phyloP scores from a whole-genome alignment of 1,139 yeast species.

The Arxiozyma heterogenica region DNA sequence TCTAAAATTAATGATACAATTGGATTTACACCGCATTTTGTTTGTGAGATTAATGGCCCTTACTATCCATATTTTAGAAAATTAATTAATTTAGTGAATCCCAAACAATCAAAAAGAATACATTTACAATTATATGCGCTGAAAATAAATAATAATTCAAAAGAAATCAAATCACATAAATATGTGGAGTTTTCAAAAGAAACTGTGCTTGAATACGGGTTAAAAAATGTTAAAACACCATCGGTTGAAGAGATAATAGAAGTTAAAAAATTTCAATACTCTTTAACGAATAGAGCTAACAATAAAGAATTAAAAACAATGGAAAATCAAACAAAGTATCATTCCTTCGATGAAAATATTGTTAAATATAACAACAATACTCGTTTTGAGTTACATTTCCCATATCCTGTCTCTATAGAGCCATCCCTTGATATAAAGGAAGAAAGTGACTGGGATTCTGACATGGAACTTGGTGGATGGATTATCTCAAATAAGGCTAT shows the following conservation, averaged over 20 bases:
- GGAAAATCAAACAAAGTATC: background rate
- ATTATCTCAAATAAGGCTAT: background rate
- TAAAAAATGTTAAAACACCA: background rate
- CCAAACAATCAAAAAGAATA: constrained; percentile 1
- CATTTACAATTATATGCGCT: constrained; percentile 2
- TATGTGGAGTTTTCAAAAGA: background rate
- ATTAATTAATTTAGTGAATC: background rate
- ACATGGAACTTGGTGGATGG: background rate
- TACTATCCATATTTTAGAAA: background rate
- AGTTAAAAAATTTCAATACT: background rate
- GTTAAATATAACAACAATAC: background rate
- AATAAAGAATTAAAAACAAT: background rate
- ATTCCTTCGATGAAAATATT: background rate
- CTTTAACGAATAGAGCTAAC: background rate
- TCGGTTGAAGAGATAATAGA: background rate
- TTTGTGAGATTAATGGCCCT: background rate
- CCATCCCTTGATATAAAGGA: background rate
- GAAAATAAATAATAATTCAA: background rate
- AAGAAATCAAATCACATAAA: background rate
- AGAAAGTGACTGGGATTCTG: background rate
- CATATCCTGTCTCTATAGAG: background rate
- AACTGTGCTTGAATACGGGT: background rate
- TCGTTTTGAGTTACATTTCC: background rate
- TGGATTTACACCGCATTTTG: constrained; percentile 1
- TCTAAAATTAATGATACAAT: background rate